Conservation (phyloP, 1,284 basidiomycete species). For the Irpex rosettiformis region DNA sequence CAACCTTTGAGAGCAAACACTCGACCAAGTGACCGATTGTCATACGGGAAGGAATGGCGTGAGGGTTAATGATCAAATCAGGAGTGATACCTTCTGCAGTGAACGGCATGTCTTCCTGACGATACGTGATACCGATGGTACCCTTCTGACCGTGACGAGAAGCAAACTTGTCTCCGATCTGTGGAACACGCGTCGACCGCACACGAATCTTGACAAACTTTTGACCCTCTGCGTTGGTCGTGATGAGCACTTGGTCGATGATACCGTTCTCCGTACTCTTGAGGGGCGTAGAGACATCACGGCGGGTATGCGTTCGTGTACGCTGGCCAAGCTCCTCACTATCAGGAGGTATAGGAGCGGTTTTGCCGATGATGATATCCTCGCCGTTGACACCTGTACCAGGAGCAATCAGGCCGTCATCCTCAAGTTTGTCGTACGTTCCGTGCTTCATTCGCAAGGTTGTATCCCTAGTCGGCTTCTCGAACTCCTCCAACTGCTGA, state of each 20-base stretch:
- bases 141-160: slow-evolving; percentile 99
- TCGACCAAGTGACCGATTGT: slow-evolving; percentile 99
- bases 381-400: slow-evolving; percentile 95
- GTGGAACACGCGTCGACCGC: slow-evolving; percentile 92
- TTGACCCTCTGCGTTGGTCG: slow-evolving; percentile 93
- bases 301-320: slow-evolving; percentile 84
- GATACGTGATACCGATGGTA: slow-evolving; percentile 98
- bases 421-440: slow-evolving; percentile 97
- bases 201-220: slow-evolving; percentile 99
- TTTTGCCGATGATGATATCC: slow-evolving; percentile 99
- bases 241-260: slow-evolving; percentile 96
- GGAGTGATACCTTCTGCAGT: slow-evolving; percentile 95
- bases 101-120: slow-evolving; percentile 99
- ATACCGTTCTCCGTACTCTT: slow-evolving; percentile 98
- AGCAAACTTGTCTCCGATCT: slow-evolving; percentile 99
- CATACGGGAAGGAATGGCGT: slow-evolving; percentile 99
- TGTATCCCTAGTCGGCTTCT: slow-evolving; percentile 92
- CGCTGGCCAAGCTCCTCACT: slow-evolving; percentile 97
- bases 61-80: slow-evolving; percentile 98
- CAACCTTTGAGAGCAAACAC: slow-evolving; percentile 94
- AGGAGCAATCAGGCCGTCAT: slow-evolving; percentile 93
- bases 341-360: slow-evolving; percentile 94
- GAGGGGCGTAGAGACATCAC: slow-evolving; percentile 95
- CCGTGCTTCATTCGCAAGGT: slow-evolving; percentile 98
- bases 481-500: slow-evolving; percentile 92